Conservation (phyloP, 306 rosid genomes). For the Rosa chinensis region DNA sequence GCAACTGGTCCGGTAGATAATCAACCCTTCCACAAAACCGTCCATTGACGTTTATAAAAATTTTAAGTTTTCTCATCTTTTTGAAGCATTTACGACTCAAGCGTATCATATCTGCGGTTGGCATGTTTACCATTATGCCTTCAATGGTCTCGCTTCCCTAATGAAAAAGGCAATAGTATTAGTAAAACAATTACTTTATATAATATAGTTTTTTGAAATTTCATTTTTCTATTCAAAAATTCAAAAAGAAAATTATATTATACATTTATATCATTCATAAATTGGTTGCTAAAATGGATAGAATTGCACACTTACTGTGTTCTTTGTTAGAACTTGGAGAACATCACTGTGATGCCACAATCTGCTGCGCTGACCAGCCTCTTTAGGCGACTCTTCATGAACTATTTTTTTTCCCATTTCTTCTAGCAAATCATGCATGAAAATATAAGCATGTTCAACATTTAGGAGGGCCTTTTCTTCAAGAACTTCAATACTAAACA, state of each 20-base stretch:
- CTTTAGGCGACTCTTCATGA: constrained; percentile 10
- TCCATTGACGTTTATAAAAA: constrained; percentile 9
- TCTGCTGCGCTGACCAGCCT: constrained; percentile 26
- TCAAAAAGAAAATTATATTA: too few relatives aligned
- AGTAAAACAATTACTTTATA: background rate
- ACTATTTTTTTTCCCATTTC: constrained; percentile 36
- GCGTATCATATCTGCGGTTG: background rate
- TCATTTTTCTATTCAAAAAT: too few relatives aligned
- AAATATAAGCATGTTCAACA: background rate
- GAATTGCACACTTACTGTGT: background rate
- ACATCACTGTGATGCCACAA: constrained; percentile 16
- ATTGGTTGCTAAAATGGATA: too few relatives aligned
- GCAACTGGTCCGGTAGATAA: background rate
- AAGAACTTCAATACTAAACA: background rate
- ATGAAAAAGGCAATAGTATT: constrained; percentile 23
- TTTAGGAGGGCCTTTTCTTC: constrained; percentile 13
- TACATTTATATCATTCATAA: too few relatives aligned
- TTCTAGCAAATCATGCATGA: constrained; percentile 46
- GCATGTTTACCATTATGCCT: background rate
- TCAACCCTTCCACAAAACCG: constrained; percentile 18
- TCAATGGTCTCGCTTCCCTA: background rate
- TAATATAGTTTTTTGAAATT: too few relatives aligned
- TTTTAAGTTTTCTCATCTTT: constrained; percentile 29
- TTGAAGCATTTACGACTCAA: constrained; percentile 24
- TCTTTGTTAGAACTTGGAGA: background rate